Percentiles rank a stretch among this genome's conserved stretches.
These are phyloP conservation scores for Pelargonium fulgidum DNA, from an alignment of 441 rosid species.

Conservation along the genomic window DNA sequence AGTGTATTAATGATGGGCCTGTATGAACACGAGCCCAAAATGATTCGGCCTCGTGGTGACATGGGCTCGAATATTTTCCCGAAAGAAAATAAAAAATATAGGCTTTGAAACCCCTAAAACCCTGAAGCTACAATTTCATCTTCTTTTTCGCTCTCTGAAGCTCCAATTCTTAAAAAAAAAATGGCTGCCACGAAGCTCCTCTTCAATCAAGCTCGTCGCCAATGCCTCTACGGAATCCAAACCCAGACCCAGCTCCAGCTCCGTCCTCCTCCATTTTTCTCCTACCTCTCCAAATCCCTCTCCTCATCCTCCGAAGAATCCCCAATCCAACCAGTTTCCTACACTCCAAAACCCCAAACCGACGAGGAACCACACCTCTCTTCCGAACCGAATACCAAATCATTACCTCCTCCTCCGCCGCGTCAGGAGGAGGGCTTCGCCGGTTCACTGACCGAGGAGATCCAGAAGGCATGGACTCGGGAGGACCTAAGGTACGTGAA, in stretches of 20 bases:
- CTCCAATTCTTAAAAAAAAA: background rate
- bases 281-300: slow-evolving; percentile 26
- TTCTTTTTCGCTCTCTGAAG: background rate
- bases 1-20: background rate
- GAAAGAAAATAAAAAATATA: too few species aligned
- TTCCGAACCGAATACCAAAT: background rate
- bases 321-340: slow-evolving; percentile 45
- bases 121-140: background rate
- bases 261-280: slow-evolving; percentile 26
- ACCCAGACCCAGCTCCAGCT: slow-evolving; percentile 21
- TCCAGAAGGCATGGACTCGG: slow-evolving; percentile 42
- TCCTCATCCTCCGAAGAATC: slow-evolving; percentile 27
- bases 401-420: slow-evolving; percentile 12
- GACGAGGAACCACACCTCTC: slow-evolving; percentile 21
- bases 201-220: slow-evolving; percentile 50
- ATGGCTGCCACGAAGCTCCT: slow-evolving; percentile 50
- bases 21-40: background rate
- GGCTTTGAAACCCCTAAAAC: slow-evolving; percentile 1
- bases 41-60: background rate
- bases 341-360: slow-evolving; percentile 43
- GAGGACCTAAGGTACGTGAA: slow-evolving; percentile 74
- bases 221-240: slow-evolving; percentile 24
- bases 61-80: background rate
- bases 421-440: slow-evolving; percentile 8
- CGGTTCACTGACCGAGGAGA: slow-evolving; percentile 19